phyloP scores from a whole-genome alignment of 1,139 yeast genomes.

The Meyerozyma sp. region DNA sequence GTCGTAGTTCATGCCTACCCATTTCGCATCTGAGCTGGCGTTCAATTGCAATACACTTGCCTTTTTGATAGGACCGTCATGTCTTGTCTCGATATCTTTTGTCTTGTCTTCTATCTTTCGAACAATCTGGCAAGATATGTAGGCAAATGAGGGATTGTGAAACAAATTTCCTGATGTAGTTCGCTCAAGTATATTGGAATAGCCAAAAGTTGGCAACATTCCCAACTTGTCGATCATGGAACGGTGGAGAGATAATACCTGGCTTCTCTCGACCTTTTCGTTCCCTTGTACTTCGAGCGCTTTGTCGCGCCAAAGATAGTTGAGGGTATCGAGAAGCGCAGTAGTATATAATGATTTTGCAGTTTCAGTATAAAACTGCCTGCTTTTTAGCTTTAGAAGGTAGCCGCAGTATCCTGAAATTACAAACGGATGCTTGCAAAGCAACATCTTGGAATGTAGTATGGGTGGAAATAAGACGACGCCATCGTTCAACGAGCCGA shows the following conservation, averaged over 20 bases:
- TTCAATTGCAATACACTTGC: constrained; percentile 21
- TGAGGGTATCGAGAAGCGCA: constrained; percentile 9
- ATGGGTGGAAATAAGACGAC: background rate
- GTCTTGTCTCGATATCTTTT: constrained; percentile 24
- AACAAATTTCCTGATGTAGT: constrained; percentile 46
- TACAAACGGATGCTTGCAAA: constrained; percentile 9
- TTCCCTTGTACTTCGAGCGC: constrained; percentile 6
- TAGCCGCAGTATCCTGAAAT: constrained; percentile 9
- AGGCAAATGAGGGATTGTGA: constrained; percentile 51
- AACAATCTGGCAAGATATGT: constrained; percentile 37
- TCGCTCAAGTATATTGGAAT: constrained; percentile 5
- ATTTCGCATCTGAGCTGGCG: constrained; percentile 14
- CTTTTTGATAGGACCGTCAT: constrained; percentile 41
- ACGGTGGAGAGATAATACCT: background rate
- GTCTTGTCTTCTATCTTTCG: constrained; percentile 43
- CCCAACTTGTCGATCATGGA: background rate
- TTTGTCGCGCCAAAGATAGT: constrained; percentile 10
- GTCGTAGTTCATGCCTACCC: constrained; percentile 27
- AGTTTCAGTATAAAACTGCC: constrained; percentile 1
- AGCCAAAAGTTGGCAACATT: background rate
- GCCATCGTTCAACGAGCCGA: background rate
- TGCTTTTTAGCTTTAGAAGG: constrained; percentile 6
- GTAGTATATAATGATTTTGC: constrained; percentile 2
- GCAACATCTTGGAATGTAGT: constrained; percentile 5
- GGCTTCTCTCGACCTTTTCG: background rate